Percentiles rank a stretch among this genome's conserved stretches.
Conservation (phyloP, 2,329 filamentous ascomycete species). For the Arthrinium phaeospermum region DNA sequence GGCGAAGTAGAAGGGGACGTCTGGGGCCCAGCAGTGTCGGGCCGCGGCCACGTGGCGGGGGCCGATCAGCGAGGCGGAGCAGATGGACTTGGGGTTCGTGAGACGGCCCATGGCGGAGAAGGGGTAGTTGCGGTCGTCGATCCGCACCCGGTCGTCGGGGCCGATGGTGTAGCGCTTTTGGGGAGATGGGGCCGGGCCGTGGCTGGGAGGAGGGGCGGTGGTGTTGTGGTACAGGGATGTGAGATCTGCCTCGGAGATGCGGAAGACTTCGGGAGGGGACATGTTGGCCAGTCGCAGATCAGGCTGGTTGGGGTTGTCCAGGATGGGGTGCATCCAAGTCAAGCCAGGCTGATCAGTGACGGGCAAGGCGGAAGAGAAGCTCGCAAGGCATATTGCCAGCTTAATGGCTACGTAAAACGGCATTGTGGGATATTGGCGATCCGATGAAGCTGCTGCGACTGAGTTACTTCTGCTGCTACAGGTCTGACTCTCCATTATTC, state of each 20-base stretch:
- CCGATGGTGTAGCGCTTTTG: slow-evolving; percentile 1
- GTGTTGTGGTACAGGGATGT: neutral
- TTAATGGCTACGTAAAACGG: no score
- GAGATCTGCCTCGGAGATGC: neutral
- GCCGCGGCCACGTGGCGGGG: slow-evolving; percentile 15
- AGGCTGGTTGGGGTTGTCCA: neutral
- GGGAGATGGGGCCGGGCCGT: neutral
- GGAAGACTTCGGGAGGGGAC: neutral
- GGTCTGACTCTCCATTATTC: neutral
- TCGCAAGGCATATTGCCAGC: neutral
- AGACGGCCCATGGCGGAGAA: slow-evolving; percentile 5
- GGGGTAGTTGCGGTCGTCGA: neutral
- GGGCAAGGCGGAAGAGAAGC: neutral
- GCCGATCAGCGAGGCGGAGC: slow-evolving; percentile 3
- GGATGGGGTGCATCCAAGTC: neutral
- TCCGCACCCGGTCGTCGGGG: slow-evolving; percentile 9
- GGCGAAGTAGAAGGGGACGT: neutral
- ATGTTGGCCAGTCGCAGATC: neutral
- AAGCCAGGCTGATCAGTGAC: neutral
- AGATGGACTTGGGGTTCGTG: neutral
- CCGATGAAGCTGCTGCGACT: neutral
- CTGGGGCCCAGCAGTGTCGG: neutral
- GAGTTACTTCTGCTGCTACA: neutral
- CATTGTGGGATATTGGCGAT: neutral
- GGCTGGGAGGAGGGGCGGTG: neutral